These are phyloP conservation scores for Beauveria bassiana DNA, from an alignment of 2,329 filamentous ascomycete species.

Conservation along the genomic window DNA sequence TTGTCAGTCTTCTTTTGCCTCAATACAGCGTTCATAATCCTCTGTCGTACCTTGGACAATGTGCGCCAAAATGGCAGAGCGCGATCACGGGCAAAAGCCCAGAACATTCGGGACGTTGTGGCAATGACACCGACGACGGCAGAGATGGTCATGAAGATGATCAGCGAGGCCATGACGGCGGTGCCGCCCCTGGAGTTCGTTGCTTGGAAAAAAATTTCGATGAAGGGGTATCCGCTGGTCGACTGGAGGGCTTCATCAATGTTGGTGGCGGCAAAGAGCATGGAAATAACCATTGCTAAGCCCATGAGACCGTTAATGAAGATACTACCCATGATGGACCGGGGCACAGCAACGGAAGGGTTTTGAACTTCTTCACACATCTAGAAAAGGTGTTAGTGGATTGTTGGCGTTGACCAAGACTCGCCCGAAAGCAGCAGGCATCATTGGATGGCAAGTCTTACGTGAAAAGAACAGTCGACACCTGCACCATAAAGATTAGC, in stretches of 20 bases:
- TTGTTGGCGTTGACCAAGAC: background rate
- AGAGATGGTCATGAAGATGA: conserved; percentile 40
- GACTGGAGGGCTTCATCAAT: conserved; percentile 34
- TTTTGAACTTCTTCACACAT: conserved; percentile 41
- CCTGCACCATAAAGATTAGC: background rate
- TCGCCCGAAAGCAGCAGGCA: no score
- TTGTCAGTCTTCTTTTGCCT: background rate
- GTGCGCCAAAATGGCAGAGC: conserved; percentile 24
- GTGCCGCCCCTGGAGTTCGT: conserved; percentile 40
- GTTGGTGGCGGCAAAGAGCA: conserved; percentile 47
- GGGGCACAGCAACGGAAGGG: conserved; percentile 41
- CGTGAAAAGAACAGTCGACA: conserved; percentile 9
- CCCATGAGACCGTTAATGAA: conserved; percentile 44
- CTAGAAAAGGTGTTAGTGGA: conserved; percentile 15
- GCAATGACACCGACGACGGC: conserved; percentile 47
- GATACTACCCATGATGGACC: conserved; percentile 40
- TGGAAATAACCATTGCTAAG: conserved; percentile 47
- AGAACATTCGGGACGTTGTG: conserved; percentile 49
- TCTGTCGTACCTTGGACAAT: conserved; percentile 18
- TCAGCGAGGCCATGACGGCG: conserved; percentile 40
- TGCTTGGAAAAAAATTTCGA: conserved; percentile 48
- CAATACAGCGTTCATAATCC: background rate
- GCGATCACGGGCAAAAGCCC: conserved; percentile 38
- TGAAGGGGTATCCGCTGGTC: conserved; percentile 48
- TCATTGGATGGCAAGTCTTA: background rate